Evolutionary conservation across 2,329 filamentous ascomycete genomes (phyloP).

Genomic region (Pseudonectria foliicola): DNA sequence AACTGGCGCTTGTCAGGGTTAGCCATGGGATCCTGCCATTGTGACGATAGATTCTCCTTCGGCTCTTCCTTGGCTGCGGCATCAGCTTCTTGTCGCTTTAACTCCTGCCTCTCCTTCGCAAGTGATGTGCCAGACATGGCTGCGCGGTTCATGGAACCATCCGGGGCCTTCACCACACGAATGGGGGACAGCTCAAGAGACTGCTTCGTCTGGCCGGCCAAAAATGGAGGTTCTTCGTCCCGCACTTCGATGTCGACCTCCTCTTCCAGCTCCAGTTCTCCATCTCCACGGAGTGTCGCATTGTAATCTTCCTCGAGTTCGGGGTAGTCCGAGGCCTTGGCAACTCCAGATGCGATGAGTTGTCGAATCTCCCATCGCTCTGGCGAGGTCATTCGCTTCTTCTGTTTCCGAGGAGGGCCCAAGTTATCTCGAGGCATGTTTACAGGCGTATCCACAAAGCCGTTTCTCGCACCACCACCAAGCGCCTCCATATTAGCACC

Average conservation of each 20-base stretch:
- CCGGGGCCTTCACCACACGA: slow-evolving; percentile 91
- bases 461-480: slow-evolving; percentile 55
- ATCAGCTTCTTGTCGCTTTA: slow-evolving; percentile 82
- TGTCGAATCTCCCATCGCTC: slow-evolving; percentile 98
- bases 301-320: slow-evolving; percentile 93
- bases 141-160: slow-evolving; percentile 94
- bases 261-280: slow-evolving; percentile 85
- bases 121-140: slow-evolving; percentile 88
- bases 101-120: slow-evolving; percentile 81
- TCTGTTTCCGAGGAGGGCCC: slow-evolving; percentile 48
- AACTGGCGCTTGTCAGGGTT: slow-evolving; percentile 79
- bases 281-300: slow-evolving; percentile 76
- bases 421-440: slow-evolving; percentile 32
- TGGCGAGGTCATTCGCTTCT: slow-evolving; percentile 92
- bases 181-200: slow-evolving; percentile 93
- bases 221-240: slow-evolving; percentile 93
- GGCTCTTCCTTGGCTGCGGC: slow-evolving; percentile 65
- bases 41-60: slow-evolving; percentile 75
- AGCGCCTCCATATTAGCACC: slow-evolving; percentile 85
- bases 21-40: slow-evolving; percentile 98
- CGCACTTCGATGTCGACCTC: slow-evolving; percentile 95
- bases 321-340: slow-evolving; percentile 87
- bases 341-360: slow-evolving; percentile 88
- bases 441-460: slow-evolving; percentile 40
- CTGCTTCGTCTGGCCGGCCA: slow-evolving; percentile 93